Base-by-base conservation (phyloP, 1,284 basidiomycete genomes). In the Ganoderma lucidum region DNA sequence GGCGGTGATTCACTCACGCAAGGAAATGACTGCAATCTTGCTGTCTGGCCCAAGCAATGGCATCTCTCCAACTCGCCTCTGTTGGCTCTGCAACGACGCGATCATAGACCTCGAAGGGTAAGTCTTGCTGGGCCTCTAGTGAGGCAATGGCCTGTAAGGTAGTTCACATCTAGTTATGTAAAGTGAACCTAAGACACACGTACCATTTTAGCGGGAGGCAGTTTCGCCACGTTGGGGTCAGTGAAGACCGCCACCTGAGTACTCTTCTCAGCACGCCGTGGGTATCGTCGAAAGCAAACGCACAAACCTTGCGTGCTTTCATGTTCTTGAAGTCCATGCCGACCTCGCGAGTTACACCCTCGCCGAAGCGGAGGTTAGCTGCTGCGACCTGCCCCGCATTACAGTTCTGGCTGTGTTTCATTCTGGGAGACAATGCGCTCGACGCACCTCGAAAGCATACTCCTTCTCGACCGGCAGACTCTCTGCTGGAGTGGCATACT, bases 321-420 rank as follows among this genome's bases (percentile, higher is more conserved):
- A 95, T 92, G 81, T 96, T 96, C 85, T 93, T 93, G 74, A 97
- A 87, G 81, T 97, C 96, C 93, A 96, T 95, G 32, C 96, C 97
- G 63, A 98, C 94, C 82, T 98, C 96, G 39, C 87, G 86, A 5
- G 96, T 97, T 58, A 96, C 95, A 51, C 95, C 94, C 71, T 95
- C 92, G 2, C 95, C 95, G 78, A 96, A 97, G 64, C 96, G 86
- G 69, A 98, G 83, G 79, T 96, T 97, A 63, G 94, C 93, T 1
- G 97, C 96, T 14, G 96, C 95, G 69, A 98, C 91, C 94, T 96
- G 75, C 23, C 17, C 61, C 71, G 44, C 69, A 60, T 39, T 45
- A 62, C 51, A 58, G 6, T 41, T 37, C 17, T 28, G 1, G 15
- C 23, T 19, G 14, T n/a, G 39, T 14, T 30, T 28, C 14, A 14